Evolutionary conservation across 768 basidiomycete species (phyloP).

Genomic region (Albatrellus ellisii): DNA sequence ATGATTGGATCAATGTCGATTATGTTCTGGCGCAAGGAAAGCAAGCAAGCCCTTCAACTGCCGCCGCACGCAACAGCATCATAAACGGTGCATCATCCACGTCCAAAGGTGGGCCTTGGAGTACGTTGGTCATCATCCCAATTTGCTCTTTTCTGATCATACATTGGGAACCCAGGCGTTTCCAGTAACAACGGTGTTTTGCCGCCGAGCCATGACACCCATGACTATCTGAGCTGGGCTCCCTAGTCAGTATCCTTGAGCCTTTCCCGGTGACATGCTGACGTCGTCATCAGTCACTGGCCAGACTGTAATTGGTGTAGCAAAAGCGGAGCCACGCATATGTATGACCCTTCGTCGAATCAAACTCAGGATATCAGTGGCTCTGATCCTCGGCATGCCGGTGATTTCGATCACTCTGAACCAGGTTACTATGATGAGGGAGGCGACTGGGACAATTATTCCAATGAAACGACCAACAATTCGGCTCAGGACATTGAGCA

Average conservation of each 20-base stretch:
- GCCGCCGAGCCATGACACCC: constrained; percentile 26
- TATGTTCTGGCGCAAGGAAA: constrained; percentile 24
- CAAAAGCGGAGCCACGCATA: constrained; percentile 15
- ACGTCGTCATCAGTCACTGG: constrained; percentile 29
- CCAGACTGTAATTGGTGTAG: constrained; percentile 41
- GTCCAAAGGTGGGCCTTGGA: constrained; percentile 27
- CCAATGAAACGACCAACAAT: neutral
- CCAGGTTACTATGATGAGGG: constrained; percentile 4
- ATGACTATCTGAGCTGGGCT: constrained; percentile 45
- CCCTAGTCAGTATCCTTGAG: constrained; percentile 32
- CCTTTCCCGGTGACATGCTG: neutral
- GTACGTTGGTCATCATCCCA: constrained; percentile 16
- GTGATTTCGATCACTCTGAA: constrained; percentile 1
- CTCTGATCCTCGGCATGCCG: constrained; percentile 1
- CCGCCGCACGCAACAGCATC: constrained; percentile 23
- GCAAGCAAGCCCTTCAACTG: constrained; percentile 16
- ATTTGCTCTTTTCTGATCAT: neutral
- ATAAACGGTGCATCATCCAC: constrained; percentile 23
- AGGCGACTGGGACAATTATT: neutral
- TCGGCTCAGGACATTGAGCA: too few species aligned
- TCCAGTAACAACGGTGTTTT: constrained; percentile 19
- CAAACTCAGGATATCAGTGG: too few species aligned
- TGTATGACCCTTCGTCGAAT: neutral
- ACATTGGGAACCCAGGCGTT: constrained; percentile 23
- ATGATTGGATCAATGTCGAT: constrained; percentile 35